Base-by-base conservation (phyloP, 2,329 filamentous ascomycete genomes). In the Sclerotinia nivalis region DNA sequence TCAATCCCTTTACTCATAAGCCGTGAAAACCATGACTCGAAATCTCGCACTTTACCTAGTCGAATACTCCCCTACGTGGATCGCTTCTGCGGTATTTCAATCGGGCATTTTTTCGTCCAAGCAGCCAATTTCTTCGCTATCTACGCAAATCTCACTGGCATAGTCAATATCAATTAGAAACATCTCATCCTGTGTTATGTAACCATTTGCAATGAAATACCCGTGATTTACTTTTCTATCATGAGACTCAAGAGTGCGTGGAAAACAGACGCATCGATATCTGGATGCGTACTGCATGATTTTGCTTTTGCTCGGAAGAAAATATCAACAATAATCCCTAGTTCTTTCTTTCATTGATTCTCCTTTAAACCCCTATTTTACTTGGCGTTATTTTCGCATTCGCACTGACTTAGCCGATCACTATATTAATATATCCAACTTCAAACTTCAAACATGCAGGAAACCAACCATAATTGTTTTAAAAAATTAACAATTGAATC, bases 51-150 rank as follows among this genome's bases (percentile, higher is more conserved):
- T 85, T 20, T 88, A 86, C 77, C 81, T 88, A 6, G 80, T 88
- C 31, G 87, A 89, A 72, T 78, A 89, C 0, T 88, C 80, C 87
- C 87, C 0, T 89, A 85, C 74, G 80, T 84, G 2, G 71, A 74
- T 50, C 68, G 74, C 7, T 71, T 73, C 28, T 69, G 74, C 20
- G 74, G 74, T 45, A 72, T 75, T 43, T 58, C 72, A 28, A 74
- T 79, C 60, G 76, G 78, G 66, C 77, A 80, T 70, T 74, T 78
- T 64, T 79, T 76, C 59, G 74, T 77, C 25, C 77, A 82, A 66
- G 74, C 80, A 4, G 83, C 82, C 40, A 45, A 55, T 20, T 72
- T 72, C 49, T 70, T 71, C 13, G 34, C 70, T 58, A 83, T 78
- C 10, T 83, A 82, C 56, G 80, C 83, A 60, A 84, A 84, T 71